phyloP scores from a whole-genome alignment of 768 basidiomycete genomes.

The Tulasnella sp. region DNA sequence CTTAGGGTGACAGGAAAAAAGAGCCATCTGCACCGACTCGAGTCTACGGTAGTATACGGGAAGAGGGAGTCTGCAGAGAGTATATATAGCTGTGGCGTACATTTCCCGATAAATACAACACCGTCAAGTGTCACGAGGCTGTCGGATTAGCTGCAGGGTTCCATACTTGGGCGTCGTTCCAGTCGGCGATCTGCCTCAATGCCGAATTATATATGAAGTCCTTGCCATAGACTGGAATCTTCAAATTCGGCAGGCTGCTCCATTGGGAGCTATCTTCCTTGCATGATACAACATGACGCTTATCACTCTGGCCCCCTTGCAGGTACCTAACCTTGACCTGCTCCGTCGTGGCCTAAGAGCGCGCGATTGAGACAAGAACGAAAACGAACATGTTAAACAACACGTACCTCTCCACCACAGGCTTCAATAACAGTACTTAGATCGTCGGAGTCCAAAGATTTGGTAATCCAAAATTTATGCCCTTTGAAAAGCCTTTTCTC shows the following conservation, averaged over 20 bases:
- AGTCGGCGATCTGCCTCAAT: conserved; percentile 59
- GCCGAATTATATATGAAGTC: conserved; percentile 60
- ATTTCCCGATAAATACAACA: not conserved
- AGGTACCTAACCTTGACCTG: not conserved
- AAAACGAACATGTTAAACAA: not conserved
- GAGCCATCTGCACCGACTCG: too few relatives aligned
- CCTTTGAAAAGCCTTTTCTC: conserved; percentile 49
- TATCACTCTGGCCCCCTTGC: conserved; percentile 26
- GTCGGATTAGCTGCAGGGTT: not conserved
- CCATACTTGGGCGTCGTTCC: conserved; percentile 38
- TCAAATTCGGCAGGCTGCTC: conserved; percentile 46
- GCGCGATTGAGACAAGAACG: conserved; percentile 33
- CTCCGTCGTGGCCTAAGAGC: conserved; percentile 37
- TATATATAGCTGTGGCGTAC: not conserved
- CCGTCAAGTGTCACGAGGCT: not conserved
- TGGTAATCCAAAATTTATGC: conserved; percentile 68
- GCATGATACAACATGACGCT: conserved; percentile 59
- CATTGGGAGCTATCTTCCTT: conserved; percentile 57
- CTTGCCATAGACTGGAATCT: conserved; percentile 54
- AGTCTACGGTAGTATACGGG: not conserved
- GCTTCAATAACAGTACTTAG: conserved; percentile 62
- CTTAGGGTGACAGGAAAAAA: too few relatives aligned
- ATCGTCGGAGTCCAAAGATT: conserved; percentile 48
- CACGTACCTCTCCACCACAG: conserved; percentile 60
- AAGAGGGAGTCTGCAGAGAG: not conserved